These are phyloP conservation scores for Hyphopichia pseudoburtonii DNA, from an alignment of 1,139 yeast genomes.

Conservation along the genomic window DNA sequence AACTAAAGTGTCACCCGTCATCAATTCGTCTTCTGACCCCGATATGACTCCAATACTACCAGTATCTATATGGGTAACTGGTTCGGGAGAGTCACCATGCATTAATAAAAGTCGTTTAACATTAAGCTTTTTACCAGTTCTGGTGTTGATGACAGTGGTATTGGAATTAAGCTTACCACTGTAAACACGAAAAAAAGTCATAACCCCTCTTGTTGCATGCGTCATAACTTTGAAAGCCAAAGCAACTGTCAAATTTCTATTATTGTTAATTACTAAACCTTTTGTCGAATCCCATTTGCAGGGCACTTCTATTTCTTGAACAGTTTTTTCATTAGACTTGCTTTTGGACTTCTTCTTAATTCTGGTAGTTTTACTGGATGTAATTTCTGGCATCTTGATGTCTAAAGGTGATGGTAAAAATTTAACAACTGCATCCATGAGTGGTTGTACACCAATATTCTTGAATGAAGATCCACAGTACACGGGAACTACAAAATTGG, in stretches of 20 bases:
- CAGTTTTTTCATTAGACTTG: neutral
- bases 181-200: conserved; percentile 87
- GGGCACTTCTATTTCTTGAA: conserved; percentile 25
- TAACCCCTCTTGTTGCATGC: conserved; percentile 78
- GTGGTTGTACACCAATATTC: conserved; percentile 93
- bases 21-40: conserved; percentile 66
- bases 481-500: conserved; percentile 67
- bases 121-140: conserved; percentile 66
- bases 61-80: conserved; percentile 57
- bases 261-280: conserved; percentile 56
- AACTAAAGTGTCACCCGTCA: conserved; percentile 89
- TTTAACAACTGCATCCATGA: conserved; percentile 76
- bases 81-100: conserved; percentile 87
- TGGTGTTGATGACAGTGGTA: conserved; percentile 62
- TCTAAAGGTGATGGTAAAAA: conserved; percentile 85
- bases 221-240: conserved; percentile 89
- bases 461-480: conserved; percentile 91
- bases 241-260: conserved; percentile 66
- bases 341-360: conserved; percentile 9
- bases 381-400: conserved; percentile 55
- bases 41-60: conserved; percentile 93
- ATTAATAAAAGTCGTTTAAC: conserved; percentile 71
- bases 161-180: conserved; percentile 71
- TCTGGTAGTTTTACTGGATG: conserved; percentile 18
- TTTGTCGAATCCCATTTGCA: conserved; percentile 35